A percentile compares a stretch with the other conserved stretches of the same genome.
Evolutionary conservation across 2,329 filamentous ascomycete species (phyloP).

Genomic region (Clarireedia hainanense): DNA sequence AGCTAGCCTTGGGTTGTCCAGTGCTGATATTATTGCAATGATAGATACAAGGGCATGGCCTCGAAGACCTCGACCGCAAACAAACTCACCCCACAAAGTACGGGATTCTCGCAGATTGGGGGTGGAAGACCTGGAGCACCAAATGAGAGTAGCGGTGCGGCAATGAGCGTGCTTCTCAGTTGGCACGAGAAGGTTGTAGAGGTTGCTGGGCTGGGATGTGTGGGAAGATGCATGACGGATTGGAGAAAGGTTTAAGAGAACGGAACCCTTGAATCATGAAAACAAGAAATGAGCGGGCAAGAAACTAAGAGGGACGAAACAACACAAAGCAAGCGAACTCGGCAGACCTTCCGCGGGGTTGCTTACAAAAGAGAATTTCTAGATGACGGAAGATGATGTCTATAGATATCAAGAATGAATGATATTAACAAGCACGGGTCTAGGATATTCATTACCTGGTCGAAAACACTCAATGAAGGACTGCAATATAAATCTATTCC

Average conservation of each 20-base stretch:
- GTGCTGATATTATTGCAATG: background rate
- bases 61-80: slow-evolving; percentile 21
- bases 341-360: background rate
- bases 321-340: background rate
- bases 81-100: slow-evolving; percentile 64
- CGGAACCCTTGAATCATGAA: background rate
- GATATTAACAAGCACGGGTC: background rate
- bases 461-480: background rate
- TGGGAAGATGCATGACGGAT: slow-evolving; percentile 93
- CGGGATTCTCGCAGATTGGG: slow-evolving; percentile 74
- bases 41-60: slow-evolving; percentile 86
- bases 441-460: background rate
- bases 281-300: background rate
- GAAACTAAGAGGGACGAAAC: background rate
- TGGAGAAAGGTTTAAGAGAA: slow-evolving; percentile 71
- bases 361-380: background rate
- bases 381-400: background rate
- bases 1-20: background rate
- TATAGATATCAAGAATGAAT: background rate
- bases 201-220: slow-evolving; percentile 81
- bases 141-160: slow-evolving; percentile 67
- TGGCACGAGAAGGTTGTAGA: slow-evolving; percentile 99
- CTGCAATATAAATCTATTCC: background rate
- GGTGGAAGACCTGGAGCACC: slow-evolving; percentile 41
- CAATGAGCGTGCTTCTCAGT: slow-evolving; percentile 93